These are phyloP conservation scores for Serendipita indica DNA, from an alignment of 768 basidiomycete genomes.

Conservation along the genomic window DNA sequence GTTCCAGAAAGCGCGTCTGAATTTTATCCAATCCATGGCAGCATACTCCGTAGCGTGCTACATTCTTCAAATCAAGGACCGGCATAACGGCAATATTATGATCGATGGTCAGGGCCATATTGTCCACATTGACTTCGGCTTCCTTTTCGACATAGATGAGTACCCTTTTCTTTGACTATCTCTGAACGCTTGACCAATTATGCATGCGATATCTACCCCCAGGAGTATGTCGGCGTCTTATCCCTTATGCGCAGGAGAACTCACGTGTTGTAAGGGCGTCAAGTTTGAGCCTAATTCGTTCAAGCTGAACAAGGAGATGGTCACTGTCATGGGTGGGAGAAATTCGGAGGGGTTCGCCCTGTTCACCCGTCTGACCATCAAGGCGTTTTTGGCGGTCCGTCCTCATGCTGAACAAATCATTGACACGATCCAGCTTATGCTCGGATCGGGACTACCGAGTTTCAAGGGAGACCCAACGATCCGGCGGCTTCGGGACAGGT, in stretches of 20 bases:
- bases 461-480: constrained; percentile 96
- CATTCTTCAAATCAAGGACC: constrained; percentile 94
- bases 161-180: constrained; percentile 20
- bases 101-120: constrained; percentile 97
- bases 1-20: constrained; percentile 84
- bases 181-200: constrained; percentile 20
- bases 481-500: constrained; percentile 71
- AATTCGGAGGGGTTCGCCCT: constrained; percentile 87
- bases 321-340: constrained; percentile 89
- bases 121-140: constrained; percentile 91
- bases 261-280: constrained; percentile 48
- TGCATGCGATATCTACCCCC: constrained; percentile 22
- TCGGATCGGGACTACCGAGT: constrained; percentile 84
- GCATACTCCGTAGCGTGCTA: constrained; percentile 98
- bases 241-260: neutral
- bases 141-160: constrained; percentile 97
- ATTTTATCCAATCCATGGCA: constrained; percentile 98
- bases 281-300: constrained; percentile 98
- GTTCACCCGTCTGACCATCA: constrained; percentile 86
- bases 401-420: constrained; percentile 85
- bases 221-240: constrained; percentile 35
- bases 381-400: constrained; percentile 93
- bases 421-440: constrained; percentile 81
- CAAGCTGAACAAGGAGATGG: constrained; percentile 99
- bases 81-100: constrained; percentile 99